A percentile compares a stretch with the other conserved stretches of the same genome.
phyloP scores from a whole-genome alignment of 2,329 filamentous ascomycete species.

The Fusarium paranaense region DNA sequence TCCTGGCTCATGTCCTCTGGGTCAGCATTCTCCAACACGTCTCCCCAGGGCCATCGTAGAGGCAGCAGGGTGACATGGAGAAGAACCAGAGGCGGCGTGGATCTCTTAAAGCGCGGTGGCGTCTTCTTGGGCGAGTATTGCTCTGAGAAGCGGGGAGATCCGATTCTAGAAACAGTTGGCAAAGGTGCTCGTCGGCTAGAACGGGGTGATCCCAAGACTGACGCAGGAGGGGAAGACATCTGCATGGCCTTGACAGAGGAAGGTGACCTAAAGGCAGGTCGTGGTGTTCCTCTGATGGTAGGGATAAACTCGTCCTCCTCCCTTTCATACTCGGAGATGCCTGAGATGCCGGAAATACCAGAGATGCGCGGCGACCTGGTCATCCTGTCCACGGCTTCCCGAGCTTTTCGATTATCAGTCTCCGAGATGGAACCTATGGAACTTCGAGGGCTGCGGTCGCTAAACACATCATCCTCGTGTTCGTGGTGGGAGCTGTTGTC shows the following conservation, averaged over 20 bases:
- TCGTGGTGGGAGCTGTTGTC: conserved; percentile 65
- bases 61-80: conserved; percentile 83
- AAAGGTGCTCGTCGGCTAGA: conserved; percentile 62
- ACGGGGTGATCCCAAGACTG: conserved; percentile 66
- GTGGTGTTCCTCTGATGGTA: conserved; percentile 68
- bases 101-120: conserved; percentile 67
- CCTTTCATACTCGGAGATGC: conserved; percentile 61
- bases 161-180: conserved; percentile 66
- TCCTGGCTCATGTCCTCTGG: conserved; percentile 57
- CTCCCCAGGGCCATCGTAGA: conserved; percentile 73
- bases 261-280: conserved; percentile 76
- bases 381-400: conserved; percentile 48
- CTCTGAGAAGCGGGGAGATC: conserved; percentile 63
- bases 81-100: conserved; percentile 76
- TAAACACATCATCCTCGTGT: conserved; percentile 69
- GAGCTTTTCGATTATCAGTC: conserved; percentile 48
- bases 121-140: conserved; percentile 70
- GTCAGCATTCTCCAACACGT: conserved; percentile 61
- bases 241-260: conserved; percentile 78
- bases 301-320: conserved; percentile 62
- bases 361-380: conserved; percentile 59
- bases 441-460: conserved; percentile 67
- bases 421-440: conserved; percentile 65
- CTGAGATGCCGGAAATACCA: conserved; percentile 65
- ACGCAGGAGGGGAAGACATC: conserved; percentile 74